Percentiles rank a stretch among this genome's conserved stretches.
Evolutionary conservation across 345 rosid species (phyloP).

Genomic region (Eutrema japonicum): DNA sequence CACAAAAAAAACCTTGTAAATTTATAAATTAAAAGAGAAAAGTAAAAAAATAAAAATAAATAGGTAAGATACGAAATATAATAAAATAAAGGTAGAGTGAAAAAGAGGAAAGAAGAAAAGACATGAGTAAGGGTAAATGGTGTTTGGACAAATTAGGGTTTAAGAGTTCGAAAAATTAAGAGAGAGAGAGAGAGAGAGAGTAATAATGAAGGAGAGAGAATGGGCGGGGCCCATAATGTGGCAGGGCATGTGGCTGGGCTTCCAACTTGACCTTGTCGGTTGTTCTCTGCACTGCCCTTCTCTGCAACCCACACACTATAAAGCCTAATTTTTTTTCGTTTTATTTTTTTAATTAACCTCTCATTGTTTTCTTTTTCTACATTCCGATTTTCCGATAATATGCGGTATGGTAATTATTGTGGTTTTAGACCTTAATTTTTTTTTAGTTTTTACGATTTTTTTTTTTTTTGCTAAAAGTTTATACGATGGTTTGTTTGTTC

Average conservation of each 20-base stretch:
- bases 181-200: conserved; percentile 28
- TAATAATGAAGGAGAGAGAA: conserved; percentile 64
- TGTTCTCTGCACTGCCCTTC: conserved; percentile 50
- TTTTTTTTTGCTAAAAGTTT: not conserved
- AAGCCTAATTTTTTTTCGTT: not conserved
- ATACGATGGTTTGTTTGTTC: not conserved
- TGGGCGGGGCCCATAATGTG: conserved; percentile 61
- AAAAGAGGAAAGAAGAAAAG: conserved; percentile 41
- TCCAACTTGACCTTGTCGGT: conserved; percentile 99
- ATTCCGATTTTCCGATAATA: not conserved
- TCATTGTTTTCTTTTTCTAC: not conserved
- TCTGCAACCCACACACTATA: conserved; percentile 42
- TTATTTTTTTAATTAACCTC: conserved; percentile 4
- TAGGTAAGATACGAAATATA: not conserved
- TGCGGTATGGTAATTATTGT: conserved; percentile 3
- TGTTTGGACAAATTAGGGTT: conserved; percentile 45
- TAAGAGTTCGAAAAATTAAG: conserved; percentile 33
- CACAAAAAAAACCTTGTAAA: not conserved
- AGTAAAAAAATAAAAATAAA: not conserved
- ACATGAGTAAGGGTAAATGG: conserved; percentile 26
- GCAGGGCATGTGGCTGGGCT: conserved; percentile 94
- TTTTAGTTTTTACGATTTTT: not conserved
- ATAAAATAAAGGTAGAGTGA: conserved; percentile 5
- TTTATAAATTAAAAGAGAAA: not conserved
- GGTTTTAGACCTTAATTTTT: not conserved